phyloP scores from a whole-genome alignment of 2,329 filamentous ascomycete genomes.

The Huntiella abstrusa region DNA sequence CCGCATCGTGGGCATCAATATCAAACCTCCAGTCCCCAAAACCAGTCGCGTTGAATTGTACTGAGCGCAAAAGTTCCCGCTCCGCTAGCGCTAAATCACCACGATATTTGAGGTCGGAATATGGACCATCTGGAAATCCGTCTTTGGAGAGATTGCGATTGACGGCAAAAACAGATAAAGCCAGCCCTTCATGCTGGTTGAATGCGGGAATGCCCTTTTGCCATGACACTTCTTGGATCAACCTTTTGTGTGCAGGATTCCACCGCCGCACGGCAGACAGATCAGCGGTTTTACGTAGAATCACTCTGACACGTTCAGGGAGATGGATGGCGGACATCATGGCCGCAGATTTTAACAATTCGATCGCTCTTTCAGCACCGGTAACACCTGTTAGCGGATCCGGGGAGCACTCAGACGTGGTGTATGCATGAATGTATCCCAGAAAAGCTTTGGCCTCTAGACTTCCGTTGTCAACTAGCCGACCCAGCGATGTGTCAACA shows the following conservation, averaged over 20 bases:
- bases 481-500: slow-evolving; percentile 30
- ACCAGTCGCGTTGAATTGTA: not conserved
- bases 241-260: slow-evolving; percentile 22
- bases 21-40: not conserved
- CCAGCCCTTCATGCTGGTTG: slow-evolving; percentile 23
- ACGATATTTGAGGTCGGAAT: not conserved
- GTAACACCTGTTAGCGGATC: slow-evolving; percentile 30
- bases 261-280: slow-evolving; percentile 25
- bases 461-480: slow-evolving; percentile 30
- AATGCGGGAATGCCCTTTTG: slow-evolving; percentile 18
- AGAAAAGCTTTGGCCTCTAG: slow-evolving; percentile 33
- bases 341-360: slow-evolving; percentile 28
- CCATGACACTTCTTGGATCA: slow-evolving; percentile 32
- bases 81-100: not conserved
- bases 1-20: too few relatives aligned
- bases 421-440: slow-evolving; percentile 33
- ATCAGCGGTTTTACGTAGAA: slow-evolving; percentile 20
- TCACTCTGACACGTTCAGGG: slow-evolving; percentile 16
- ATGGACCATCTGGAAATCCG: too few relatives aligned
- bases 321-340: slow-evolving; percentile 28
- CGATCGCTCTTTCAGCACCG: slow-evolving; percentile 34
- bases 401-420: slow-evolving; percentile 28
- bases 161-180: too few relatives aligned
- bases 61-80: not conserved
- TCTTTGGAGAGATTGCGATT: too few relatives aligned